phyloP scores from a whole-genome alignment of 2,329 filamentous ascomycete species.

The Diaporthe sp. region DNA sequence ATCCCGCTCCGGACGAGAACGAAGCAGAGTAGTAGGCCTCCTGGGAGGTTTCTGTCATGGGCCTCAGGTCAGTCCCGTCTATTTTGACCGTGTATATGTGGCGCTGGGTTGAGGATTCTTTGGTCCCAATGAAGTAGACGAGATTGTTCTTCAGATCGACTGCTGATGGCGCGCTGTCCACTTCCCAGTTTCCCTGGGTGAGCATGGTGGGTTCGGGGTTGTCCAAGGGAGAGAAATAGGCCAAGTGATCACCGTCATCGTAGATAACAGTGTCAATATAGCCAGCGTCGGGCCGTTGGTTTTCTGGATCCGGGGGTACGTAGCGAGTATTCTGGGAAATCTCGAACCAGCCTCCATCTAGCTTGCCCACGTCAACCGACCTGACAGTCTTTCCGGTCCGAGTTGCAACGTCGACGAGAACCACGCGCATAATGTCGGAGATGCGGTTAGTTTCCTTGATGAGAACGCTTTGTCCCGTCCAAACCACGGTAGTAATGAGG shows the following conservation, averaged over 20 bases:
- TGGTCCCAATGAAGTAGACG: slow-evolving; percentile 91
- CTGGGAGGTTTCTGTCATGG: slow-evolving; percentile 80
- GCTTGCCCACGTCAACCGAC: slow-evolving; percentile 80
- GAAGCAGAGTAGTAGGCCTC: slow-evolving; percentile 86
- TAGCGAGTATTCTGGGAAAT: slow-evolving; percentile 88
- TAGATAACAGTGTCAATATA: slow-evolving; percentile 94
- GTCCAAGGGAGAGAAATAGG: slow-evolving; percentile 92
- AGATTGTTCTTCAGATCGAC: slow-evolving; percentile 88
- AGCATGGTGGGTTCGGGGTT: slow-evolving; percentile 86
- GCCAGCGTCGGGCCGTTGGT: slow-evolving; percentile 84
- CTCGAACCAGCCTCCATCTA: slow-evolving; percentile 99
- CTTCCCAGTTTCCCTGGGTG: slow-evolving; percentile 93
- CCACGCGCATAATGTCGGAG: slow-evolving; percentile 89
- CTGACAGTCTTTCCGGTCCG: slow-evolving; percentile 85
- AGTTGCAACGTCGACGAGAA: slow-evolving; percentile 83
- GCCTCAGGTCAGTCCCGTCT: slow-evolving; percentile 79
- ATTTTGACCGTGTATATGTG: slow-evolving; percentile 93
- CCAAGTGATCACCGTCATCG: slow-evolving; percentile 89
- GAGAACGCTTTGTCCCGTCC: slow-evolving; percentile 88
- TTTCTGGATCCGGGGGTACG: slow-evolving; percentile 84
- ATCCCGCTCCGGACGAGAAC: slow-evolving; percentile 87
- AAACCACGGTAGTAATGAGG: slow-evolving; percentile 93
- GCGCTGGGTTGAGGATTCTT: slow-evolving; percentile 88
- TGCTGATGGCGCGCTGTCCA: slow-evolving; percentile 85
- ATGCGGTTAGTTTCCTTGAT: slow-evolving; percentile 95